Conservation (phyloP, 768 basidiomycete genomes). For the Nidularia pulvinata region DNA sequence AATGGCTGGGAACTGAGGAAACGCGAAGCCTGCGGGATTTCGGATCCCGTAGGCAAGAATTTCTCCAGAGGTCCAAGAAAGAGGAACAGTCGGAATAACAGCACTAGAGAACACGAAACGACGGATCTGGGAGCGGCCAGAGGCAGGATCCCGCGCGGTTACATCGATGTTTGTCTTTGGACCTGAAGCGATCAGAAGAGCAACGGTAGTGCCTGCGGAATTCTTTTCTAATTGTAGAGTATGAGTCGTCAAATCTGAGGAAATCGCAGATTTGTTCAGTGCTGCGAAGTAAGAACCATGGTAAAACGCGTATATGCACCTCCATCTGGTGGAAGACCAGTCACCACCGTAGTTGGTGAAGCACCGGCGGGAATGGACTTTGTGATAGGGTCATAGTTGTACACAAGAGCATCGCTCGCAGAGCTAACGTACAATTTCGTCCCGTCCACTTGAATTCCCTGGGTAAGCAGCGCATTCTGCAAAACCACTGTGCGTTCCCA, state of each 20-base stretch:
- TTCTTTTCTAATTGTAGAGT: conserved; percentile 28
- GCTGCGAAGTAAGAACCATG: neutral
- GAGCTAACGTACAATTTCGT: conserved; percentile 35
- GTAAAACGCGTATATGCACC: conserved; percentile 18
- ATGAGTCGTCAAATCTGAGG: conserved; percentile 38
- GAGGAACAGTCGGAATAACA: neutral
- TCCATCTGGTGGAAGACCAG: conserved; percentile 36
- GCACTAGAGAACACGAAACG: conserved; percentile 15
- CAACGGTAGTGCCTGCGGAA: conserved; percentile 5
- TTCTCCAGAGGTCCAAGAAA: conserved; percentile 24
- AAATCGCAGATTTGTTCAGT: neutral
- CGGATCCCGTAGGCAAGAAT: conserved; percentile 41
- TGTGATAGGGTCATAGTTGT: conserved; percentile 28
- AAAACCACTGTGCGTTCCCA: conserved; percentile 37
- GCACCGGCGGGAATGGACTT: conserved; percentile 18
- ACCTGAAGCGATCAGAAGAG: conserved; percentile 34
- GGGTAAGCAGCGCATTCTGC: conserved; percentile 31
- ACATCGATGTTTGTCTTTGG: conserved; percentile 37
- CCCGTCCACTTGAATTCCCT: conserved; percentile 38
- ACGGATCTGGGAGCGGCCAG: conserved; percentile 41
- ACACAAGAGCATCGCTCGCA: conserved; percentile 26
- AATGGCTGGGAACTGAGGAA: conserved; percentile 12
- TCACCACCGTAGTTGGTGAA: conserved; percentile 17
- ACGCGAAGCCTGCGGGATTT: conserved; percentile 42
- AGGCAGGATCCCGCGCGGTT: conserved; percentile 37